Evolutionary conservation across 305 asterid genomes (phyloP), one percentile per base, ranked within the genome.

Genomic region (Fraxinus paxiana): DNA sequence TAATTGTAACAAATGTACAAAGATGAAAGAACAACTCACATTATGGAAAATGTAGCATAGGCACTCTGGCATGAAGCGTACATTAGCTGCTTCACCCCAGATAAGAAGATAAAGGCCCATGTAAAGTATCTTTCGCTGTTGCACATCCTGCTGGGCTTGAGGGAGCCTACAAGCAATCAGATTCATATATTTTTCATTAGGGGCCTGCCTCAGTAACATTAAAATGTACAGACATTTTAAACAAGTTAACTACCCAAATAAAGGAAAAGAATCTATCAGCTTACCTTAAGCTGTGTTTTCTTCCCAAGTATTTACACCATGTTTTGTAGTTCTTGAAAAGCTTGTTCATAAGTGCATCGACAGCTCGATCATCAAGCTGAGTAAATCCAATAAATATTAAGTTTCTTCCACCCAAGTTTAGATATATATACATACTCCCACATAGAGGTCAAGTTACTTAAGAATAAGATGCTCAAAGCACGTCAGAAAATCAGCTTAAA

Each of bases 31-130:
- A 84, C 75, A 80, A 85, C 98, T 88, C 76, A 96, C 99, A 74
- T 94, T 96, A 85, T 96, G 99, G 83, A 94, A 96, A 87, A 96
- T 96, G 90, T 96, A 87, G 92, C 99, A 94, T 56, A 96, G 89
- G 85, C 98, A 96, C 94, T 96, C 99, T 30, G 98, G 99, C 94
- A 96, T 90, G 92, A 96, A 96, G 73, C 99, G 94, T 38, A 93
- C 84, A 79, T 96, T 96, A 84, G 97, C 98, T 75, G 97, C 99
- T 90, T 96, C 99, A 38, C 99, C 99, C 99, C 98, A 96, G 77
- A 96, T 92, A 80, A 96, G 98, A 87, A 96, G 98, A 88, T 92
- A 96, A 61, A 96, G 98, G 77, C 99, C 99, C 98, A 96, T 91
- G 85, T 96, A 94, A 80, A 96, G 98, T 85, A 96, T 83, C 89